phyloP scores from a whole-genome alignment of 176 grass and related monocot genomes.

The Ampelocalamus luodianensis region DNA sequence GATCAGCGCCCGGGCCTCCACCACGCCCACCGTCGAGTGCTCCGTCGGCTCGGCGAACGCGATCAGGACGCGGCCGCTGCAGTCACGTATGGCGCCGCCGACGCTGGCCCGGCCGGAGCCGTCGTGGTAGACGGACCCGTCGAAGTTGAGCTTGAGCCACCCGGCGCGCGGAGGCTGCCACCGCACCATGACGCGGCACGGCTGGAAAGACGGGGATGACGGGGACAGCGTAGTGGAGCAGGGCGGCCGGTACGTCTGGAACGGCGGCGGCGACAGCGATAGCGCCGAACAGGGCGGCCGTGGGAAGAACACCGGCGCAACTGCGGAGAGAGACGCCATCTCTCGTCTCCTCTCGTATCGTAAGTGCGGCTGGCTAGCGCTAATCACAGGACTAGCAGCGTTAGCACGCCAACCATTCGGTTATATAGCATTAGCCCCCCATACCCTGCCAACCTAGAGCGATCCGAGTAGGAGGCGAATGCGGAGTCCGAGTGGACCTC shows the following conservation, averaged over 20 bases:
- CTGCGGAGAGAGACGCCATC: neutral
- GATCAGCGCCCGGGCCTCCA: slow-evolving; percentile 15
- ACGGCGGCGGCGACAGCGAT: neutral
- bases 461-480: too few species aligned
- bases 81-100: neutral
- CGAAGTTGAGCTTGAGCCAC: neutral
- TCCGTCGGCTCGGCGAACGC: neutral
- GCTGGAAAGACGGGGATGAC: neutral
- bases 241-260: neutral
- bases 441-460: too few species aligned
- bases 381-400: too few species aligned
- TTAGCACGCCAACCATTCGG: too few species aligned
- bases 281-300: neutral
- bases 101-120: neutral
- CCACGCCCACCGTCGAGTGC: neutral
- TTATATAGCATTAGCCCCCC: too few species aligned
- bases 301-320: neutral
- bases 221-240: neutral
- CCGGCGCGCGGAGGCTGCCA: neutral
- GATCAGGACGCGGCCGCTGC: neutral
- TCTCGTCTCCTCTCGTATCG: too few species aligned
- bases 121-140: neutral
- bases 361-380: too few species aligned
- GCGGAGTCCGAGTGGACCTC: too few species aligned
- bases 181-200: neutral